A percentile compares a stretch with the other conserved stretches of the same genome.
These are phyloP conservation scores for Lunularia cruciata DNA, from an alignment of 225 moss, liverwort and hornwort species.

Conservation along the genomic window DNA sequence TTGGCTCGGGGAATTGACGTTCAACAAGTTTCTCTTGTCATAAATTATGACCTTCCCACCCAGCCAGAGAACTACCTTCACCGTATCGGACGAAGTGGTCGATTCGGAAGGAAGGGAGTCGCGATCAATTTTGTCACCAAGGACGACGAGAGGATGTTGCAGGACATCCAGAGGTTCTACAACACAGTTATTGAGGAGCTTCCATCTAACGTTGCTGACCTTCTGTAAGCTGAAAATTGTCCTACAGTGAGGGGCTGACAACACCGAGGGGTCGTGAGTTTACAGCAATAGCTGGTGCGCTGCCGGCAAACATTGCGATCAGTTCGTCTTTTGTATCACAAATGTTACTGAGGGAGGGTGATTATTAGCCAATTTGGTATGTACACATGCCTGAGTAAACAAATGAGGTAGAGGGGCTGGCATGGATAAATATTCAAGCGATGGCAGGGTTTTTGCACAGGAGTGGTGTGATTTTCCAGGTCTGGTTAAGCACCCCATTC, in stretches of 20 bases:
- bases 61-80: constrained; percentile 72
- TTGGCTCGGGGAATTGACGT: constrained; percentile 69
- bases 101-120: constrained; percentile 72
- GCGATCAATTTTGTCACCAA: constrained; percentile 70
- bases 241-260: neutral
- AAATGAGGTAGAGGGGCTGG: constrained; percentile 31
- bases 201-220: constrained; percentile 65
- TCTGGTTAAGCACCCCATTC: constrained; percentile 37
- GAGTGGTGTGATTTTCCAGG: constrained; percentile 34
- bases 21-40: constrained; percentile 66
- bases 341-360: constrained; percentile 20
- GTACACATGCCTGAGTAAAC: constrained; percentile 34
- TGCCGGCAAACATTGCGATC: constrained; percentile 10
- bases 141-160: constrained; percentile 72
- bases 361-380: constrained; percentile 27
- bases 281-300: constrained; percentile 11
- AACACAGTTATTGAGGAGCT: constrained; percentile 68
- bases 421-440: constrained; percentile 36
- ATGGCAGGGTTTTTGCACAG: constrained; percentile 35
- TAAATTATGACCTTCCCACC: constrained; percentile 65
- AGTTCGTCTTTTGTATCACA: constrained; percentile 23
- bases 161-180: constrained; percentile 75
- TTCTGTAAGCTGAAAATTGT: constrained; percentile 44
- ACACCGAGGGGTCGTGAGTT: constrained; percentile 4
- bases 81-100: constrained; percentile 68